phyloP scores from a whole-genome alignment of 1,284 basidiomycete species.

The Ustilago esculenta region DNA sequence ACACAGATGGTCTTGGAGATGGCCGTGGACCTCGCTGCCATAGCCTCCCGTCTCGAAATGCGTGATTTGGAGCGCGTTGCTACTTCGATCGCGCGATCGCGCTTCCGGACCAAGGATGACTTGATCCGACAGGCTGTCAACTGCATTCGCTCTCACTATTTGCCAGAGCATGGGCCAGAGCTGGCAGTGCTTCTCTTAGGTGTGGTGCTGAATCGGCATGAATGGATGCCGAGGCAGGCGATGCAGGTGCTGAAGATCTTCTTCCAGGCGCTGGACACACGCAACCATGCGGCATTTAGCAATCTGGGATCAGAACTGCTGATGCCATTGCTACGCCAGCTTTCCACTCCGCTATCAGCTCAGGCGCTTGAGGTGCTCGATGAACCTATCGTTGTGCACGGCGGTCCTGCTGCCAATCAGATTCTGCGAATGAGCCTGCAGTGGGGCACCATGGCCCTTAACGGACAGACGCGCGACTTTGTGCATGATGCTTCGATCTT shows the following conservation, averaged over 20 bases:
- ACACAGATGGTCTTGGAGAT: conserved; percentile 76
- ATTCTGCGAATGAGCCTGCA: conserved; percentile 80
- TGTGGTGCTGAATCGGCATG: conserved; percentile 83
- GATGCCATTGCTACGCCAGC: conserved; percentile 85
- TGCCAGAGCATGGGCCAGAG: conserved; percentile 75
- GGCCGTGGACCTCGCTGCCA: conserved; percentile 77
- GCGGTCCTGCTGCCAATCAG: conserved; percentile 80
- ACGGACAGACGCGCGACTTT: conserved; percentile 41
- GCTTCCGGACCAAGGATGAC: conserved; percentile 92
- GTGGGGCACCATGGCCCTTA: conserved; percentile 45
- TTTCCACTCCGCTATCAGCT: conserved; percentile 83
- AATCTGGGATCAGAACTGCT: conserved; percentile 83
- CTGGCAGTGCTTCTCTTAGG: conserved; percentile 83
- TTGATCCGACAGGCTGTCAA: conserved; percentile 88
- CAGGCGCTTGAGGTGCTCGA: conserved; percentile 91
- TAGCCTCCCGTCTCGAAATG: conserved; percentile 79
- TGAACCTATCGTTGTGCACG: conserved; percentile 80
- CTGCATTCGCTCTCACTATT: conserved; percentile 82
- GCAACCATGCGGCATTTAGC: conserved; percentile 74
- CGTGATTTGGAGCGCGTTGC: conserved; percentile 84
- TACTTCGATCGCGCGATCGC: conserved; percentile 84
- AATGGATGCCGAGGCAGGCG: conserved; percentile 82
- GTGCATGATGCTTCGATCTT: conserved; percentile 53
- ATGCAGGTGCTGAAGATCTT: conserved; percentile 89
- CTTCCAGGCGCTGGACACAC: conserved; percentile 84